Percentiles rank a stretch among this genome's conserved stretches.
Evolutionary conservation across 1,284 basidiomycete species (phyloP).

Genomic region (Vanrija sp.): DNA sequence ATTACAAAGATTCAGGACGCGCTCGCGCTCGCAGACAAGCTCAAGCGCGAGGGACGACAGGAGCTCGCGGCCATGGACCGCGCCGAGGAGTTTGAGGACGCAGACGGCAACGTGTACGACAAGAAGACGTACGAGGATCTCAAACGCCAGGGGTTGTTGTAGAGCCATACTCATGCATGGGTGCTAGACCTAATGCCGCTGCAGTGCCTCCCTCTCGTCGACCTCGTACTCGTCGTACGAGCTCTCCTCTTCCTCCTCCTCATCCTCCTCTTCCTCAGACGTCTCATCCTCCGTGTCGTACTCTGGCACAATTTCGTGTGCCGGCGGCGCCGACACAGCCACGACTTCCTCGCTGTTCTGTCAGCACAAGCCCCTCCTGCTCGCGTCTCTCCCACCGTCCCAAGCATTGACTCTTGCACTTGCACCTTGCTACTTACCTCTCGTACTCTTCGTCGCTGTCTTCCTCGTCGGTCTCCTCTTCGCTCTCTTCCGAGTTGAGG

Average conservation of each 20-base stretch:
- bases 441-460: constrained; percentile 35
- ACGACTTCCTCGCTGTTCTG: constrained; percentile 43
- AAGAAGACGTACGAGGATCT: constrained; percentile 48
- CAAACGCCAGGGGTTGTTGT: constrained; percentile 48
- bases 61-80: constrained; percentile 87
- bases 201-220: constrained; percentile 1
- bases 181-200: not conserved
- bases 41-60: constrained; percentile 87
- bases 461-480: constrained; percentile 35
- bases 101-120: constrained; percentile 78
- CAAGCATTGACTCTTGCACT: not conserved
- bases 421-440: constrained; percentile 6
- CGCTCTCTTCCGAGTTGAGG: constrained; percentile 41
- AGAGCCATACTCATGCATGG: constrained; percentile 4
- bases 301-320: constrained; percentile 31
- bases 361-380: constrained; percentile 4
- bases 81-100: constrained; percentile 94
- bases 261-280: constrained; percentile 14
- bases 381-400: no score
- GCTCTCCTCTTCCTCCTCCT: constrained; percentile 9
- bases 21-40: constrained; percentile 83
- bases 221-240: constrained; percentile 8
- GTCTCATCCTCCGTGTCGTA: constrained; percentile 32
- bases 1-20: constrained; percentile 97
- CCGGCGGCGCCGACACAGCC: constrained; percentile 12